Evolutionary conservation across 2,329 filamentous ascomycete genomes (phyloP).

Genomic region (Periconia macrospinosa): DNA sequence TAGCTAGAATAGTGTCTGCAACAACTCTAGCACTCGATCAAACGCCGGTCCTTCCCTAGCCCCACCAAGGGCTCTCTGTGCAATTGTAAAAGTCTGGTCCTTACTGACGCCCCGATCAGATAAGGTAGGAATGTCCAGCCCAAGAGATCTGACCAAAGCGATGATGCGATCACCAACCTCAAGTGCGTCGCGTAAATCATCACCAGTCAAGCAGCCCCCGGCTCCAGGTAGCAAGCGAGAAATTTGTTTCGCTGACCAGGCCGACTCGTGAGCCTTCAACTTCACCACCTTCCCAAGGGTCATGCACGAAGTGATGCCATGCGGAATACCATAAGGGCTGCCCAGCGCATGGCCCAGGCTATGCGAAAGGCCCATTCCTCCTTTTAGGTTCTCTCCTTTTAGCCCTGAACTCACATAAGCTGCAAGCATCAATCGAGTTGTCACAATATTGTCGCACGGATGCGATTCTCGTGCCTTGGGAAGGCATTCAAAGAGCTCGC

Average conservation of each 20-base stretch:
- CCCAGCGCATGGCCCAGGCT: no score
- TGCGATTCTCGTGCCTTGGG: not conserved
- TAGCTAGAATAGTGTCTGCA: conserved; percentile 1
- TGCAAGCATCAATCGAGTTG: no score
- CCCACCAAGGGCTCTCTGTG: conserved; percentile 4
- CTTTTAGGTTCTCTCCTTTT: no score
- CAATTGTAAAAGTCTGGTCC: conserved; percentile 1
- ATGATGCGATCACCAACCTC: conserved; percentile 5
- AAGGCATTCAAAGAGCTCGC: no score
- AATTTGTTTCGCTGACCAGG: conserved; percentile 1
- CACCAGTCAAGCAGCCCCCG: not conserved
- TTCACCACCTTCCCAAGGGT: no score
- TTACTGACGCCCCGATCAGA: conserved; percentile 3
- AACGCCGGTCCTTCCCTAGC: conserved; percentile 1
- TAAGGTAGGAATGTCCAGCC: not conserved
- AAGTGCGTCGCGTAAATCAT: conserved; percentile 1
- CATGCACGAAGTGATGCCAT: no score
- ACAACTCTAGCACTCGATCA: not conserved
- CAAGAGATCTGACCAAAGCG: conserved; percentile 1
- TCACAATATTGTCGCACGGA: no score
- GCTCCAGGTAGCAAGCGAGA: conserved; percentile 1
- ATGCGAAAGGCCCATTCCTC: no score
- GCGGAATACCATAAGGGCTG: no score
- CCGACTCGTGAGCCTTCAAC: not conserved
- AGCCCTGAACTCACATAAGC: no score